Conservation (phyloP, 257 asterid species). For the Fraxinus cuspidata region DNA sequence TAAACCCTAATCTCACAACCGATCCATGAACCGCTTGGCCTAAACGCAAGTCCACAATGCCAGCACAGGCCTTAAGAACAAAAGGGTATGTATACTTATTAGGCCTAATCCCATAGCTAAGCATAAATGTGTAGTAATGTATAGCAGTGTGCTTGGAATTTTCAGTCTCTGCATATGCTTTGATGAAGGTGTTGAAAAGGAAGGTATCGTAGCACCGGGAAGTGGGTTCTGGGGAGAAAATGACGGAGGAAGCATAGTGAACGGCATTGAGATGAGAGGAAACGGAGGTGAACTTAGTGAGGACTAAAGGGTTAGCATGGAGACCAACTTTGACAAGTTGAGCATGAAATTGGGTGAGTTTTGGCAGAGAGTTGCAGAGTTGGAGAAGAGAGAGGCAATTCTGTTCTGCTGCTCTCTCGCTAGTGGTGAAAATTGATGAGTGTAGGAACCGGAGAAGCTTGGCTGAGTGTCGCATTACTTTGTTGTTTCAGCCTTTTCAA, state of each 20-base stretch:
- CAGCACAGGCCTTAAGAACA: slow-evolving; percentile 81
- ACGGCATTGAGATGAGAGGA: slow-evolving; percentile 57
- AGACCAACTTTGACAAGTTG: slow-evolving; percentile 61
- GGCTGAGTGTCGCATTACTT: not conserved
- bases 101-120: slow-evolving; percentile 41
- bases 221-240: slow-evolving; percentile 49
- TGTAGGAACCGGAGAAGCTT: slow-evolving; percentile 12
- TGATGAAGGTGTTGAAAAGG: slow-evolving; percentile 71
- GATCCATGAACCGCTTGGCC: slow-evolving; percentile 59
- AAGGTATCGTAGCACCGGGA: slow-evolving; percentile 57
- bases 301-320: slow-evolving; percentile 59
- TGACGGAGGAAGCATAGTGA: slow-evolving; percentile 56
- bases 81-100: slow-evolving; percentile 80
- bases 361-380: slow-evolving; percentile 56
- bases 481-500: not conserved
- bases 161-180: slow-evolving; percentile 58
- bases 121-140: slow-evolving; percentile 49
- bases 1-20: slow-evolving; percentile 57
- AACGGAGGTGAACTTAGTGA: slow-evolving; percentile 64
- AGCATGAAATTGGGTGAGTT: slow-evolving; percentile 64
- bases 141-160: slow-evolving; percentile 43
- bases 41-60: slow-evolving; percentile 49
- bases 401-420: slow-evolving; percentile 62
- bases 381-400: slow-evolving; percentile 63
- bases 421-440: slow-evolving; percentile 7